These are phyloP conservation scores for Candida sakaeoensis DNA, from an alignment of 805 yeast genomes.

Conservation along the genomic window DNA sequence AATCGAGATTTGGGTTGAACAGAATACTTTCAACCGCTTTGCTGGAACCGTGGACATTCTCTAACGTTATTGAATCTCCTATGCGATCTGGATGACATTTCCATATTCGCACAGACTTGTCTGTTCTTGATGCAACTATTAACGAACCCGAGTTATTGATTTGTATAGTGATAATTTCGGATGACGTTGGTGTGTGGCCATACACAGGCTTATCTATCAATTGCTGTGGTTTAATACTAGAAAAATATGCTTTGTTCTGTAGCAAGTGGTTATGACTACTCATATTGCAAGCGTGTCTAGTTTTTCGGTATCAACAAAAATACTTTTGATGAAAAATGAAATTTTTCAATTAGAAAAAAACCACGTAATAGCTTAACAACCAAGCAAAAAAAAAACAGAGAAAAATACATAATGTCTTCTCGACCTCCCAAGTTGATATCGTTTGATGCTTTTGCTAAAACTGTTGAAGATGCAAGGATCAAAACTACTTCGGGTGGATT, in stretches of 20 bases:
- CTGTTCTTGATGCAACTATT: conserved; percentile 41
- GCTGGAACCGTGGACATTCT: conserved; percentile 30
- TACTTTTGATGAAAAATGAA: not conserved
- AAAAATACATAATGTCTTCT: too few relatives aligned
- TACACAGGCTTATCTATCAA: conserved; percentile 15
- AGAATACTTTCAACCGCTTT: conserved; percentile 37
- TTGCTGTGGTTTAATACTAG: conserved; percentile 16
- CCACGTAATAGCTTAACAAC: too few relatives aligned
- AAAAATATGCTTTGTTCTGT: conserved; percentile 13
- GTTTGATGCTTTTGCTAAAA: conserved; percentile 88
- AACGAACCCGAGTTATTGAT: conserved; percentile 42
- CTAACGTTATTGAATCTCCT: conserved; percentile 37
- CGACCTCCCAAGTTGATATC: conserved; percentile 48
- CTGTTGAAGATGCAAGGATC: conserved; percentile 89
- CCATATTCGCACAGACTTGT: conserved; percentile 41
- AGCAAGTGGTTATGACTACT: not conserved
- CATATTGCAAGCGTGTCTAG: not conserved
- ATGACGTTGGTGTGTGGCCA: conserved; percentile 12
- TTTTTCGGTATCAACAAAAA: not conserved
- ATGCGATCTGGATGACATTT: conserved; percentile 22
- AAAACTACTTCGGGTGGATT: conserved; percentile 88
- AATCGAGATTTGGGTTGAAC: conserved; percentile 49
- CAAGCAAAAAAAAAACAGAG: too few relatives aligned
- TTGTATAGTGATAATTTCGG: conserved; percentile 35
- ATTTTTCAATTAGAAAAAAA: conserved; percentile 1